A percentile compares a stretch with the other conserved stretches of the same genome.
These are phyloP conservation scores for Tetrapisispora iriomotensis DNA, from an alignment of 805 yeast species.

Conservation along the genomic window DNA sequence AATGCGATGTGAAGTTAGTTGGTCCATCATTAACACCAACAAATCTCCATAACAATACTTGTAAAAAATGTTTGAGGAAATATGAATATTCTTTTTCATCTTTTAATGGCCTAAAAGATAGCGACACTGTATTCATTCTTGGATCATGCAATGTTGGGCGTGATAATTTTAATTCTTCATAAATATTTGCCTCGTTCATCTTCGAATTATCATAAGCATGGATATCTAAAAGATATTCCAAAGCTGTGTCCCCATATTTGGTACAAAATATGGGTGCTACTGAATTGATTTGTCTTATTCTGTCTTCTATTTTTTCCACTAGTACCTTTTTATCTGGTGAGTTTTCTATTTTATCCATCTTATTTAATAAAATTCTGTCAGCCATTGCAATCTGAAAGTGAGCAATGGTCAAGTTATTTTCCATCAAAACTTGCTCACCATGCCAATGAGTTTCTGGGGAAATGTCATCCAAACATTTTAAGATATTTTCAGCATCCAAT, in stretches of 20 bases:
- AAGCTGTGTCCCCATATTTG: slow-evolving; percentile 59
- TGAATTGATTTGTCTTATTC: slow-evolving; percentile 46
- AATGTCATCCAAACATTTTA: slow-evolving; percentile 54
- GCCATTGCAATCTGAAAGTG: slow-evolving; percentile 86
- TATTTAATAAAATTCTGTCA: slow-evolving; percentile 72
- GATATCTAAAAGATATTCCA: slow-evolving; percentile 59
- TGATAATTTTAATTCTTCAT: not conserved
- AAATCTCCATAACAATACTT: slow-evolving; percentile 57
- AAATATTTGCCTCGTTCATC: not conserved
- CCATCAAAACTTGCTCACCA: slow-evolving; percentile 32
- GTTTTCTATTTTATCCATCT: slow-evolving; percentile 46
- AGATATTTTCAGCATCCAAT: slow-evolving; percentile 62
- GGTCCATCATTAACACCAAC: slow-evolving; percentile 38
- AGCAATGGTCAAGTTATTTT: slow-evolving; percentile 59
- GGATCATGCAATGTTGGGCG: slow-evolving; percentile 37
- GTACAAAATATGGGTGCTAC: slow-evolving; percentile 61
- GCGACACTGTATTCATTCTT: slow-evolving; percentile 43
- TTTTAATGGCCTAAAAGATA: slow-evolving; percentile 36
- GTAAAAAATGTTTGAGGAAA: slow-evolving; percentile 53
- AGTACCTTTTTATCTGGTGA: slow-evolving; percentile 7
- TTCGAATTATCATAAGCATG: slow-evolving; percentile 56
- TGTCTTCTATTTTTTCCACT: slow-evolving; percentile 28
- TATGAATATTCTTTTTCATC: slow-evolving; percentile 30
- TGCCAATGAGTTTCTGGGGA: slow-evolving; percentile 59
- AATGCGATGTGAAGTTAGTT: slow-evolving; percentile 15